Evolutionary conservation across 2,329 filamentous ascomycete species (phyloP), one percentile per base, ranked within the genome.

Genomic region (Colletotrichum sp.): DNA sequence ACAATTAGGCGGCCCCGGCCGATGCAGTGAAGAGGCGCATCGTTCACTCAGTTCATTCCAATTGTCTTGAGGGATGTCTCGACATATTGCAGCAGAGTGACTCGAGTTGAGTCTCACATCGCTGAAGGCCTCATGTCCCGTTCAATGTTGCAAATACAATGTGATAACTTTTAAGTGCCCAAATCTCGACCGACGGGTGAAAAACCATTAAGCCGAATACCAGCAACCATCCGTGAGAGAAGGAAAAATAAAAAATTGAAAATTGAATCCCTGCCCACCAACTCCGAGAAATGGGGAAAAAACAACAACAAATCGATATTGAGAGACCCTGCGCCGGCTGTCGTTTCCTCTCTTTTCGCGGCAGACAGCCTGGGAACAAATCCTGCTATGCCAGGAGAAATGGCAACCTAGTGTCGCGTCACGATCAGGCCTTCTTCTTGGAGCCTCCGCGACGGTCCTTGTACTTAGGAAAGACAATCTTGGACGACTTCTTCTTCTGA

Each of bases 381-480:
- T 34, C 15, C 44, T n/a, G 24, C 36, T 52, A 26, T 30, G 49
- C 32, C 26, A 66, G 57, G 39, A 55, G 28, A 57, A 49, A 68
- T 39, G 21, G 34, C 28, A 60, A 39, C 18, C 28, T 21, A 64
- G 39, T 26, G 18, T 21, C 26, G 36, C 13, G 32, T 69, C 32
- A 21, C 30, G n/a, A 66, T 77, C 67, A 77, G 70, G 68, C 60
- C 80, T 85, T 87, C 84, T 87, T 89, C 81, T 86, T 88, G 44
- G 67, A 70, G 28, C 75, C 72, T 62, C 84, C 86, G 78, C 87
- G 83, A 77, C 87, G 87, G 74, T 91, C 89, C 77, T 88, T 88
- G 81, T 90, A 92, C 80, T 89, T 92, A 69, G 88, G 87, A 77
- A 93, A 93, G 26, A 92, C 90, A 76, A 93, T 92, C 76, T 87